Evolutionary conservation across 768 basidiomycete genomes (phyloP).

Genomic region (Dendrothele bispora): DNA sequence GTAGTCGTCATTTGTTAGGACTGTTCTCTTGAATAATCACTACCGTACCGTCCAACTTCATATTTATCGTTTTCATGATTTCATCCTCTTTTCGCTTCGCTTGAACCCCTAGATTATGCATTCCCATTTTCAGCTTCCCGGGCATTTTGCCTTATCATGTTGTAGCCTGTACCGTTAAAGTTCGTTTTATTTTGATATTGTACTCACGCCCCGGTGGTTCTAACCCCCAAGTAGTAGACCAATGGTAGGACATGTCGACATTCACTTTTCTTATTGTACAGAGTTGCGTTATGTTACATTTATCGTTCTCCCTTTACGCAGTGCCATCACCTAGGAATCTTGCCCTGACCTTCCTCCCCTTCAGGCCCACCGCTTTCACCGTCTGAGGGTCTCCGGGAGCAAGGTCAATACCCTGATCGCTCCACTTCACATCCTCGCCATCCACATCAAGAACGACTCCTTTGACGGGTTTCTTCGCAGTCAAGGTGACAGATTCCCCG

Average conservation of each 20-base stretch:
- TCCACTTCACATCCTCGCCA: conserved; percentile 74
- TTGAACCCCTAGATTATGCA: conserved; percentile 7
- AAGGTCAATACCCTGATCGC: conserved; percentile 90
- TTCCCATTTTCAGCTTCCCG: conserved; percentile 7
- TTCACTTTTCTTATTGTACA: conserved; percentile 6
- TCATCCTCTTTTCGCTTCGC: conserved; percentile 19
- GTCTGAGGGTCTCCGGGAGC: conserved; percentile 83
- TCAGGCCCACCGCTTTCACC: conserved; percentile 62
- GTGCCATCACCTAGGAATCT: conserved; percentile 78
- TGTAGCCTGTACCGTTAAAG: conserved; percentile 26
- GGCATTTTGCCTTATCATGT: conserved; percentile 13
- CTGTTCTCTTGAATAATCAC: neutral
- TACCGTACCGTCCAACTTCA: neutral
- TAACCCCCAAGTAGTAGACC: too few species aligned
- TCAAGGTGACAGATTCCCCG: conserved; percentile 59
- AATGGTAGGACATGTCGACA: too few species aligned
- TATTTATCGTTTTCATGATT: conserved; percentile 18
- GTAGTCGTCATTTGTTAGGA: conserved; percentile 30
- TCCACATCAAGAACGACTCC: conserved; percentile 81
- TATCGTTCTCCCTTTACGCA: conserved; percentile 41
- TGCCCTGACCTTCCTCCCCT: conserved; percentile 61
- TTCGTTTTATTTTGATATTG: conserved; percentile 14
- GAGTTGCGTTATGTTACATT: conserved; percentile 5
- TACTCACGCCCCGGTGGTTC: conserved; percentile 4
- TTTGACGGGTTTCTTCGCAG: conserved; percentile 74